Conservation (phyloP, 306 rosid genomes). For the Glycine soja region DNA sequence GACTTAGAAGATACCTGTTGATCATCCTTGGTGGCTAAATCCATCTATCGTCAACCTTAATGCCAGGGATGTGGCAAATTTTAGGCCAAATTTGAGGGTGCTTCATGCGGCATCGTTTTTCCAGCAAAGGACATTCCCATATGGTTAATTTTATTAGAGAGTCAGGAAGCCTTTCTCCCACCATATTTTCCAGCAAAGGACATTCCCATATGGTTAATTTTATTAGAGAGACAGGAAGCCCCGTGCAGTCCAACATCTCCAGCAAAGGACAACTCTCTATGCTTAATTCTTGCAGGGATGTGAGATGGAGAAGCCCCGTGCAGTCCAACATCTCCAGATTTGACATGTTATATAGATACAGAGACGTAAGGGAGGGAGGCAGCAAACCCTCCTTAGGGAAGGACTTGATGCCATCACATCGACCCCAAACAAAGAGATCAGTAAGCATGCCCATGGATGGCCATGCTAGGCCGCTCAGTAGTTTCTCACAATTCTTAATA, state of each 20-base stretch:
- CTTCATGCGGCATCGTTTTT: background rate
- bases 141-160: background rate
- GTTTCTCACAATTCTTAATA: background rate
- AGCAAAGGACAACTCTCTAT: too few species aligned
- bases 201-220: fast-evolving
- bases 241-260: too few species aligned
- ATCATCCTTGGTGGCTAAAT: background rate
- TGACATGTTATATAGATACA: fast-evolving
- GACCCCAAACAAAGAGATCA: fast-evolving
- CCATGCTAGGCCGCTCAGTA: background rate
- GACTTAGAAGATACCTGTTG: background rate
- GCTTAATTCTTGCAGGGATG: background rate
- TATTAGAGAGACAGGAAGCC: too few species aligned
- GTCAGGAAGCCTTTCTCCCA: background rate
- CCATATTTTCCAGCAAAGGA: background rate
- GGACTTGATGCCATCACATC: conserved; percentile 19
- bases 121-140: fast-evolving
- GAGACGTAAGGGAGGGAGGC: background rate
- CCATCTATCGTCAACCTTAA: background rate
- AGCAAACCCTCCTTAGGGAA: conserved; percentile 1
- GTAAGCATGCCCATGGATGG: background rate
- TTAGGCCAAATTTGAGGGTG: background rate
- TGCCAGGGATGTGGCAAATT: background rate
- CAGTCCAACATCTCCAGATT: background rate
- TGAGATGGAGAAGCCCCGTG: conserved; percentile 8